Evolutionary conservation across 1,284 basidiomycete genomes (phyloP).

Genomic region (Flammula alnicola): DNA sequence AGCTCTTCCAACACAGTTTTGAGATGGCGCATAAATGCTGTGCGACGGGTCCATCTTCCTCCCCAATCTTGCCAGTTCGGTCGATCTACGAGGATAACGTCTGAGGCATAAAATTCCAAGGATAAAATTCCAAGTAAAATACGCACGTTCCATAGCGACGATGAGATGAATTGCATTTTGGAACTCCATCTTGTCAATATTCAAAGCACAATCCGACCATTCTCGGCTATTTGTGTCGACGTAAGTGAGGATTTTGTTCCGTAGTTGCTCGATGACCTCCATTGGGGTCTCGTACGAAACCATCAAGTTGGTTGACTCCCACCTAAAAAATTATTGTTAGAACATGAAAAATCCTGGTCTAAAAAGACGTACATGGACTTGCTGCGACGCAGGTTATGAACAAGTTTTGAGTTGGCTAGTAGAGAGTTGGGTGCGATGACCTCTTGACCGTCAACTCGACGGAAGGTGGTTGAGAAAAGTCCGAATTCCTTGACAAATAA

Average conservation of each 20-base stretch:
- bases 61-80: constrained; percentile 91
- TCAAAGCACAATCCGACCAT: constrained; percentile 65
- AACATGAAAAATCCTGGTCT: constrained; percentile 4
- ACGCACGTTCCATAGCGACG: constrained; percentile 76
- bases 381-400: constrained; percentile 79
- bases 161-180: constrained; percentile 72
- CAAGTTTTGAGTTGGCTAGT: constrained; percentile 74
- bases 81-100: constrained; percentile 53
- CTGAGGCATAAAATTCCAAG: background rate
- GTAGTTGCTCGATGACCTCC: constrained; percentile 72
- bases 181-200: constrained; percentile 79
- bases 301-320: constrained; percentile 74
- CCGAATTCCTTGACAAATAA: constrained; percentile 80
- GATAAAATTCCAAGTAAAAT: background rate
- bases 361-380: constrained; percentile 62
- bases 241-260: constrained; percentile 60
- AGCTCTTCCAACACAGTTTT: constrained; percentile 74
- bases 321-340: constrained; percentile 49
- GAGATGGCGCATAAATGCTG: constrained; percentile 72
- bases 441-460: constrained; percentile 79
- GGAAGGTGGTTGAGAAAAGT: constrained; percentile 81
- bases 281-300: constrained; percentile 71
- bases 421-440: constrained; percentile 82
- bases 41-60: constrained; percentile 74
- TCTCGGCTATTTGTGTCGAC: constrained; percentile 73